phyloP scores from a whole-genome alignment of 2,329 filamentous ascomycete genomes.

The Diaporthe ilicicola region DNA sequence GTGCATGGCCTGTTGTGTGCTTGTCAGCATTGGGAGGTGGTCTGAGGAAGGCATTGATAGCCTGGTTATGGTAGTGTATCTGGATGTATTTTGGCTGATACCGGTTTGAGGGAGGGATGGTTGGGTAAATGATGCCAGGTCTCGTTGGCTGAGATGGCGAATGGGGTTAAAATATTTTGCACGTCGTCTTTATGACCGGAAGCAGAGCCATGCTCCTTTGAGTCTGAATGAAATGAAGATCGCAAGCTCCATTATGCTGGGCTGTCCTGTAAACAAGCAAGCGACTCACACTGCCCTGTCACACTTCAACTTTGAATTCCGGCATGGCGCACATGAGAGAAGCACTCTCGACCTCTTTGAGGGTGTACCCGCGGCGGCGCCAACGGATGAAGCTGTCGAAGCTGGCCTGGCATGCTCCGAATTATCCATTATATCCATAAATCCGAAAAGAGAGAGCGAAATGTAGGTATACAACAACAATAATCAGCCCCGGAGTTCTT shows the following conservation, averaged over 20 bases:
- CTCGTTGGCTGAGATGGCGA: too few relatives aligned
- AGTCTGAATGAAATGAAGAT: not conserved
- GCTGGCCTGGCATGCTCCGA: not conserved
- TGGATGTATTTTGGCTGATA: not conserved
- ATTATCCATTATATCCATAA: not conserved
- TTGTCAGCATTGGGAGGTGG: not conserved
- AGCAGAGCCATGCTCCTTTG: too few relatives aligned
- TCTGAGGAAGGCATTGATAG: not conserved
- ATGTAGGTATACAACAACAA: too few relatives aligned
- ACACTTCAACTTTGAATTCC: slow-evolving; percentile 64
- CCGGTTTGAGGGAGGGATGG: not conserved
- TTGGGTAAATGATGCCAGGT: not conserved
- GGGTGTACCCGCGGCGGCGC: not conserved
- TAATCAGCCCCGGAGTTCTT: too few relatives aligned
- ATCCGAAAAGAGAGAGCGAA: too few relatives aligned
- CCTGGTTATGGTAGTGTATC: too few relatives aligned
- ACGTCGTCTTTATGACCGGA: too few relatives aligned
- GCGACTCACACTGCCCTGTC: slow-evolving; percentile 51
- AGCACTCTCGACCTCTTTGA: slow-evolving; percentile 57
- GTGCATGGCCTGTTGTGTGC: slow-evolving; percentile 51
- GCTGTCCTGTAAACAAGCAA: too few relatives aligned
- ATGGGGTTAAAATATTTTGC: too few relatives aligned
- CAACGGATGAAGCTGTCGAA: not conserved
- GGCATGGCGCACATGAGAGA: slow-evolving; percentile 62
- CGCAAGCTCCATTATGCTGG: too few relatives aligned